Conservation (phyloP, 768 basidiomycete species). For the Trichaptum fuscoviolaceum region DNA sequence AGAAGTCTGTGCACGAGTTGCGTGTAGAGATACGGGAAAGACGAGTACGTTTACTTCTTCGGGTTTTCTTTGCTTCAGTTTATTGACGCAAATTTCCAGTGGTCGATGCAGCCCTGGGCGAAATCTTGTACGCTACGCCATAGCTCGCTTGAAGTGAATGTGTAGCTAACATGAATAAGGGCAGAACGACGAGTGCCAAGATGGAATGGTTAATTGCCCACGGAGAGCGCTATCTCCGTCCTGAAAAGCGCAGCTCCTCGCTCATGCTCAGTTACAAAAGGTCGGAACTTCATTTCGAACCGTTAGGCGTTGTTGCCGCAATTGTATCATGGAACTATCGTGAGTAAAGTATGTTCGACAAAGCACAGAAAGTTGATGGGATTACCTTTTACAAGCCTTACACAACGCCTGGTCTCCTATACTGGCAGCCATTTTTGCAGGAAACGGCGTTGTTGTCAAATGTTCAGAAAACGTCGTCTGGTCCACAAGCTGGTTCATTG, state of each 20-base stretch:
- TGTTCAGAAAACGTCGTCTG: constrained; percentile 91
- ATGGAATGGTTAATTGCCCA: constrained; percentile 87
- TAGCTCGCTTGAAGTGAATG: background rate
- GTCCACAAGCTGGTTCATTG: constrained; percentile 82
- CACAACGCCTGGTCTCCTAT: constrained; percentile 96
- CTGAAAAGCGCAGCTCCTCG: constrained; percentile 64
- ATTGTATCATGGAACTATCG: constrained; percentile 97
- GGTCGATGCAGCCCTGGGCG: constrained; percentile 90
- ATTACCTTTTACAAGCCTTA: constrained; percentile 51
- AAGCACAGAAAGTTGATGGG: constrained; percentile 6
- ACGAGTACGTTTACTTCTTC: constrained; percentile 53
- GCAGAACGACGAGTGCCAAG: constrained; percentile 80
- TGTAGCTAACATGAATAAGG: background rate
- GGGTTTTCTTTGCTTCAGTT: constrained; percentile 2
- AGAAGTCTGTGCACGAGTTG: constrained; percentile 78
- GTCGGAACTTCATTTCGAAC: constrained; percentile 79
- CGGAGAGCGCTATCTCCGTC: constrained; percentile 71
- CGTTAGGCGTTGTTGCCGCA: constrained; percentile 86
- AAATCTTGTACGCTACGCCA: constrained; percentile 49
- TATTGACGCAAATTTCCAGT: constrained; percentile 40
- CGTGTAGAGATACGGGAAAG: constrained; percentile 93
- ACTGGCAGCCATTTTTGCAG: constrained; percentile 83
- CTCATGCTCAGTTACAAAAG: constrained; percentile 72
- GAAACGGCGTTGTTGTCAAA: constrained; percentile 87
- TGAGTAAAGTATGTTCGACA: constrained; percentile 28